phyloP scores from a whole-genome alignment of 306 rosid genomes.

The Clitoria ternatea region DNA sequence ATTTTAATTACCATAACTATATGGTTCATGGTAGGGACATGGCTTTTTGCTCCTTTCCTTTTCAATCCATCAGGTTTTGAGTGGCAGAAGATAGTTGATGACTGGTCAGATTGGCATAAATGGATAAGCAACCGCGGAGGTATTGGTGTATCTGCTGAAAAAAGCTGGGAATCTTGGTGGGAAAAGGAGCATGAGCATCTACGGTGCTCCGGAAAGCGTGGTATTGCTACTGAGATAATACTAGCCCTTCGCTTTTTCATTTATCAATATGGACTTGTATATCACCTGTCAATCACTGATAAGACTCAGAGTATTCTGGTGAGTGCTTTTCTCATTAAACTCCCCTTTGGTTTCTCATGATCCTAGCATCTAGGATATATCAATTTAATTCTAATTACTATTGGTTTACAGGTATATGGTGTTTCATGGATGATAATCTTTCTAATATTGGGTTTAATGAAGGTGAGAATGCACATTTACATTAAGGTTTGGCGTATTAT shows the following conservation, averaged over 20 bases:
- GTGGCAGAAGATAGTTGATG: conserved; percentile 98
- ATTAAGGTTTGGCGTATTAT: background rate
- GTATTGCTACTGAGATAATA: conserved; percentile 62
- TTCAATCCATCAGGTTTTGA: conserved; percentile 97
- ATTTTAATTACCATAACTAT: conserved; percentile 72
- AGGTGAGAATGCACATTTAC: conserved; percentile 47
- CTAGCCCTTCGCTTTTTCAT: conserved; percentile 85
- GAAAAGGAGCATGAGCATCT: conserved; percentile 87
- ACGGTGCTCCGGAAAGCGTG: conserved; percentile 62
- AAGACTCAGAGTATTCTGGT: conserved; percentile 60
- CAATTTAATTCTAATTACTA: conserved; percentile 23
- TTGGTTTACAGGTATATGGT: conserved; percentile 71
- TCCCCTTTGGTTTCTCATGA: background rate
- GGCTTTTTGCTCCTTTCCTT: conserved; percentile 99
- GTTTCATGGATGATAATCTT: conserved; percentile 80
- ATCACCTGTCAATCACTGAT: conserved; percentile 64
- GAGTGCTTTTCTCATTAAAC: conserved; percentile 10
- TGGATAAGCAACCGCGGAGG: conserved; percentile 94
- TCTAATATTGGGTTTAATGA: conserved; percentile 60
- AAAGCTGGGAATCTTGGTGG: conserved; percentile 99
- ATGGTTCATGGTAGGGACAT: conserved; percentile 94
- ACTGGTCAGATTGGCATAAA: conserved; percentile 94
- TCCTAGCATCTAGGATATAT: background rate
- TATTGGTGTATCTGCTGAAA: conserved; percentile 74
- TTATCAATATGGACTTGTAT: conserved; percentile 89